phyloP scores from a whole-genome alignment of 352 stramenopile genomes.

The Thalassiosira mediterranea region DNA sequence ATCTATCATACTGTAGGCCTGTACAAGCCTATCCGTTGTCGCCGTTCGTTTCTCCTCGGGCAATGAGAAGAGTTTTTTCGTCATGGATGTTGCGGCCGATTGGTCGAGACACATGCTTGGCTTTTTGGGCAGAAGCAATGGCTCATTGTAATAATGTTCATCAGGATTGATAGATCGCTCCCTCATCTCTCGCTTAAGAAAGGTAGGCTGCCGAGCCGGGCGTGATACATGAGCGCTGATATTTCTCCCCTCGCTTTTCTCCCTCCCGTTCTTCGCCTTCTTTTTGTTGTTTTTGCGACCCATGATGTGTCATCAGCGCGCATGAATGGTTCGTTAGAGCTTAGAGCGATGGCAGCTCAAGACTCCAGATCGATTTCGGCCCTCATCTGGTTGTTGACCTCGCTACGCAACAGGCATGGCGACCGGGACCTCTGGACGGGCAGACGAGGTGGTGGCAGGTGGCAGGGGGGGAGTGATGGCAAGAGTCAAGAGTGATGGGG shows the following conservation, averaged over 20 bases:
- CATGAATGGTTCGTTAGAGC: too few relatives aligned
- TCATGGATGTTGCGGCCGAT: not conserved
- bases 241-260: too few relatives aligned
- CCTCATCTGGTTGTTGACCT: too few relatives aligned
- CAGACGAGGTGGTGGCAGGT: too few relatives aligned
- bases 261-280: constrained; percentile 13
- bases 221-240: too few relatives aligned
- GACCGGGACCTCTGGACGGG: too few relatives aligned
- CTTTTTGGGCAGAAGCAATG: not conserved
- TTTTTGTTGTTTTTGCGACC: constrained; percentile 36
- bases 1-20: constrained; percentile 11
- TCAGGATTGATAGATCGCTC: not conserved
- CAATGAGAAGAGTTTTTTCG: constrained; percentile 9
- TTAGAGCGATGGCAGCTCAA: too few relatives aligned
- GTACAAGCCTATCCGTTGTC: constrained; percentile 5
- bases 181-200: not conserved
- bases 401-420: too few relatives aligned
- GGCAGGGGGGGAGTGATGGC: too few relatives aligned
- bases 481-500: too few relatives aligned
- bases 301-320: too few relatives aligned
- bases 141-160: not conserved
- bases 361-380: too few relatives aligned
- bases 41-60: constrained; percentile 7
- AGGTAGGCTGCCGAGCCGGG: not conserved
- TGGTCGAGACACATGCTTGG: constrained; percentile 10